phyloP scores from a whole-genome alignment of 345 rosid species.

The Litchi chinensis region DNA sequence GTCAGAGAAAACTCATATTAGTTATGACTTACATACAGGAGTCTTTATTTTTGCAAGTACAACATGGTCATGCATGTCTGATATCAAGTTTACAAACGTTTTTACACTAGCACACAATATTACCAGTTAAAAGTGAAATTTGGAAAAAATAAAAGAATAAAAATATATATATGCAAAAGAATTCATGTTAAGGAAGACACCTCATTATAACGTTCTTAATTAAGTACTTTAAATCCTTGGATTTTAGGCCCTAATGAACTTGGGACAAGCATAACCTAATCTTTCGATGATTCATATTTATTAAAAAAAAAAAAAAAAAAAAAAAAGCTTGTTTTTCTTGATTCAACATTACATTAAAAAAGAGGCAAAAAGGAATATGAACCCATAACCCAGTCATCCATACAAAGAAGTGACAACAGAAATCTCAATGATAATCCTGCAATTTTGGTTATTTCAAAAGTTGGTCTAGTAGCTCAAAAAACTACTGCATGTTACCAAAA shows the following conservation, averaged over 20 bases:
- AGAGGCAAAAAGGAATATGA: neutral
- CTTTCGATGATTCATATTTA: neutral
- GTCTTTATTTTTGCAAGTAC: slow-evolving; percentile 1
- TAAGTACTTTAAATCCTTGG: neutral
- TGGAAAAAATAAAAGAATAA: too few relatives aligned
- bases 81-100: neutral
- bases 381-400: neutral
- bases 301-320: too few relatives aligned
- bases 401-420: neutral
- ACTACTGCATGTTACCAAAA: neutral
- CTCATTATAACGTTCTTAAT: neutral
- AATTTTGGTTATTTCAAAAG: neutral
- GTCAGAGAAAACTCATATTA: slow-evolving; percentile 21
- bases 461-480: neutral
- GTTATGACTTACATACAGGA: slow-evolving; percentile 15
- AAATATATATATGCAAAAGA: neutral
- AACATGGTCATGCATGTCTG: neutral
- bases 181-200: neutral
- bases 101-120: neutral
- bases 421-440: slow-evolving; percentile 1
- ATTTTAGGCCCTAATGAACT: neutral
- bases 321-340: neutral
- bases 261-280: neutral
- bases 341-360: neutral
- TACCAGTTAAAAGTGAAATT: neutral